These are phyloP conservation scores for Hypoxylon crocopeplum DNA, from an alignment of 495 filamentous ascomycete species.

Conservation along the genomic window DNA sequence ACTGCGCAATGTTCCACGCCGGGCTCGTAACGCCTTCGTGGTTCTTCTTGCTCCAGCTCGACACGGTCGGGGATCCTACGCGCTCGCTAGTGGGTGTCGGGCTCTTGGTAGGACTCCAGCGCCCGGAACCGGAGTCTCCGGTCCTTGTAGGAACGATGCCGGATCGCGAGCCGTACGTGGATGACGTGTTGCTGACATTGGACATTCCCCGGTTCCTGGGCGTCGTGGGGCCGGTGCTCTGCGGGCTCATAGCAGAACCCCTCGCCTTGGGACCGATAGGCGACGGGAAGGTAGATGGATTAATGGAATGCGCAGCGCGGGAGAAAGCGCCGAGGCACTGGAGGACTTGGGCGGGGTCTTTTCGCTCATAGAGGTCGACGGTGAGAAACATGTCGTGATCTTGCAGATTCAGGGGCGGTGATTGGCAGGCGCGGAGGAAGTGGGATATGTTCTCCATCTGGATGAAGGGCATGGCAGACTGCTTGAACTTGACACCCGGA, in stretches of 20 bases:
- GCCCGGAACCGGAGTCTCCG: constrained; percentile 59
- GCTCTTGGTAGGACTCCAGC: constrained; percentile 68
- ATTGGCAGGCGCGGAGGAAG: constrained; percentile 87
- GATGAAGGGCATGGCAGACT: constrained; percentile 93
- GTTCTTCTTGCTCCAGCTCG: constrained; percentile 87
- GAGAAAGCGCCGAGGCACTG: constrained; percentile 94
- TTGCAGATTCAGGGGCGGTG: constrained; percentile 82
- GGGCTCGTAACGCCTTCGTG: constrained; percentile 83
- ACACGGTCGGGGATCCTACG: constrained; percentile 59
- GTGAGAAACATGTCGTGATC: constrained; percentile 97
- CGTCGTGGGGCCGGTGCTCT: constrained; percentile 65
- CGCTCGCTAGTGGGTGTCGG: constrained; percentile 46
- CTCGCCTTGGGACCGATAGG: constrained; percentile 73
- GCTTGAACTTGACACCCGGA: constrained; percentile 79
- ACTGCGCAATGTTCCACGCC: constrained; percentile 99
- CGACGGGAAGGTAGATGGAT: constrained; percentile 74
- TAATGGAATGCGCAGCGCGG: constrained; percentile 77
- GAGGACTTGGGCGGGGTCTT: constrained; percentile 95
- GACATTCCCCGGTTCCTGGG: constrained; percentile 67
- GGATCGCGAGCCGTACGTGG: constrained; percentile 50
- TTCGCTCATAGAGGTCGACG: constrained; percentile 94
- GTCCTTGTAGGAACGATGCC: constrained; percentile 54
- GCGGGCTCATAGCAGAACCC: constrained; percentile 68
- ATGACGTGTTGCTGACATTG: constrained; percentile 69
- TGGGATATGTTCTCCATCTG: constrained; percentile 99